Evolutionary conservation across 2,329 filamentous ascomycete genomes (phyloP).

Genomic region (Pleomassaria siparia): DNA sequence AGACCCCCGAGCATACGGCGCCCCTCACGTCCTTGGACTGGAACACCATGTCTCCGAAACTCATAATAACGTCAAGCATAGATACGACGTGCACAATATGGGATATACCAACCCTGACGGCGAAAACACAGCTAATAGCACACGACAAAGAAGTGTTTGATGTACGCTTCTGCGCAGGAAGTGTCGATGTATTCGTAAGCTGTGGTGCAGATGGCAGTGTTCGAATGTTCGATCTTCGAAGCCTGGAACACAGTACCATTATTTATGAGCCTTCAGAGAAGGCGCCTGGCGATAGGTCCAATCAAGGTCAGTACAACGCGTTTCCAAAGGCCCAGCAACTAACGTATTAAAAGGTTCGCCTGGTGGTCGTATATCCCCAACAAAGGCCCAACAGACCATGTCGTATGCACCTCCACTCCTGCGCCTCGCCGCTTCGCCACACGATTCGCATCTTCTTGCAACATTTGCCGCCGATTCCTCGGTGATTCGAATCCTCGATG

Average conservation of each 20-base stretch:
- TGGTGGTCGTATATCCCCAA: slow-evolving; percentile 64
- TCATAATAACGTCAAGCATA: slow-evolving; percentile 98
- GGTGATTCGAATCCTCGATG: slow-evolving; percentile 90
- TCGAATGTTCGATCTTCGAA: slow-evolving; percentile 96
- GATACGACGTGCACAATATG: slow-evolving; percentile 99
- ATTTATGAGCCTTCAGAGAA: slow-evolving; percentile 98
- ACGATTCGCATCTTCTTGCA: slow-evolving; percentile 93
- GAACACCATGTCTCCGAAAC: slow-evolving; percentile 94
- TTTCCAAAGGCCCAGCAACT: background rate
- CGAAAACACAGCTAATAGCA: slow-evolving; percentile 96
- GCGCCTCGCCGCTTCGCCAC: slow-evolving; percentile 84
- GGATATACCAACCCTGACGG: slow-evolving; percentile 97
- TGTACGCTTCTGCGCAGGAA: slow-evolving; percentile 95
- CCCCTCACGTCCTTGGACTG: slow-evolving; percentile 95
- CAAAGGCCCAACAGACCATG: slow-evolving; percentile 76
- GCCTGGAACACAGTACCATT: slow-evolving; percentile 96
- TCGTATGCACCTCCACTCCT: slow-evolving; percentile 65
- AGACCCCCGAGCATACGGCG: slow-evolving; percentile 96
- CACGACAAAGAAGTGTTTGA: slow-evolving; percentile 99
- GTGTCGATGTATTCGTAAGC: slow-evolving; percentile 97
- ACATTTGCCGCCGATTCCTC: slow-evolving; percentile 95
- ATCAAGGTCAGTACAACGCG: slow-evolving; percentile 41
- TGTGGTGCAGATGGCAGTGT: slow-evolving; percentile 98
- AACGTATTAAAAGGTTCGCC: slow-evolving; percentile 44
- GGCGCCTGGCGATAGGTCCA: slow-evolving; percentile 53